Conservation (phyloP, 768 basidiomycete genomes). For the Termitomyces sp. region DNA sequence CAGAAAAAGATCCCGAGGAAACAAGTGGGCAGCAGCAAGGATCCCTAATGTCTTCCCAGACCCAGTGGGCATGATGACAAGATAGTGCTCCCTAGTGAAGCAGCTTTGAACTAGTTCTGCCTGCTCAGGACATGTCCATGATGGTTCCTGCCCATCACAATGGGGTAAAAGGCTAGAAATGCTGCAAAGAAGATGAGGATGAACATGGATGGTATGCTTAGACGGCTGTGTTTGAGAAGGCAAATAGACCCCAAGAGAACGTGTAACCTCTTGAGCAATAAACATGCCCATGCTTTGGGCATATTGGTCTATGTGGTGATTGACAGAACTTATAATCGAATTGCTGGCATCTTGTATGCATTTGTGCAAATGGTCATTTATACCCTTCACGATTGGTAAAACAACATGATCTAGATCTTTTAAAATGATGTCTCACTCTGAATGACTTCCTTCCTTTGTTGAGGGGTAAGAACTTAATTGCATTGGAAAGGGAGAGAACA, state of each 20-base stretch:
- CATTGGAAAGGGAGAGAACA: not conserved
- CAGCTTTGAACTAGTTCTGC: not conserved
- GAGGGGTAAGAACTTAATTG: too few species aligned
- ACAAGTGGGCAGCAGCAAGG: not conserved
- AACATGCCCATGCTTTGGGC: not conserved
- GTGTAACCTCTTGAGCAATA: not conserved
- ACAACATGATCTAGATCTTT: too few species aligned
- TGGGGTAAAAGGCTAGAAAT: too few species aligned
- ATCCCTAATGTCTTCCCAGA: not conserved
- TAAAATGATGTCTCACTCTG: not conserved
- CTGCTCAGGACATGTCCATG: too few species aligned
- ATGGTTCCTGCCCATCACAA: too few species aligned
- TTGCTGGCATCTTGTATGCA: too few species aligned
- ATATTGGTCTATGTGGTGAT: too few species aligned
- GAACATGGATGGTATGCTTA: not conserved
- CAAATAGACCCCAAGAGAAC: too few species aligned
- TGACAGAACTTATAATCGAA: too few species aligned
- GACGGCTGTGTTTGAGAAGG: accelerated
- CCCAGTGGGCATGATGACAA: not conserved
- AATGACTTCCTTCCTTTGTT: not conserved
- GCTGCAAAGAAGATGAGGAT: not conserved
- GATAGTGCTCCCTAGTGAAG: not conserved
- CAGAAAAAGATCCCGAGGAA: not conserved
- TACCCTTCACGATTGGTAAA: too few species aligned
- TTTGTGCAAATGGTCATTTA: too few species aligned